Percentiles rank a stretch among this genome's conserved stretches.
Conservation (phyloP, 495 filamentous ascomycete species). For the Hypoxylon perforatum region DNA sequence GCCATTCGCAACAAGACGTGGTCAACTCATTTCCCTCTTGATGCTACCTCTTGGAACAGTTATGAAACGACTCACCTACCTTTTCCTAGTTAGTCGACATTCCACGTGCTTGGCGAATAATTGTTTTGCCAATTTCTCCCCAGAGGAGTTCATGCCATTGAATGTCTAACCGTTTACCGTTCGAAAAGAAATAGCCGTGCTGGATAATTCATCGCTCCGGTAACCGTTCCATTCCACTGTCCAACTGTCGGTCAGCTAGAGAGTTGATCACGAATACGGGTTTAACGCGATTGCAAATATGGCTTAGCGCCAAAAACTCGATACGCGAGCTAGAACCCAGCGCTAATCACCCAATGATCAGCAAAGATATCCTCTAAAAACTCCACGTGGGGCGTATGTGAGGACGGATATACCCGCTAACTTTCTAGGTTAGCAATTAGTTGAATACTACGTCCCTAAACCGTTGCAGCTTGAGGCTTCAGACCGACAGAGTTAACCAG, state of each 20-base stretch:
- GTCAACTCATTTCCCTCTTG: conserved; percentile 13
- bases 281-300: conserved; percentile 8
- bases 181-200: not conserved
- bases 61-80: conserved; percentile 32
- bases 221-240: not conserved
- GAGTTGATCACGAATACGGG: not conserved
- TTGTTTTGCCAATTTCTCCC: conserved; percentile 1
- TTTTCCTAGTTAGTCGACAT: not conserved
- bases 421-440: not conserved
- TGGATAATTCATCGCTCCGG: conserved; percentile 4
- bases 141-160: not conserved
- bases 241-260: not conserved
- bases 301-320: conserved; percentile 30
- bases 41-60: conserved; percentile 38
- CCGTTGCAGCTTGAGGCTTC: too few species aligned
- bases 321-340: conserved; percentile 36
- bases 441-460: too few species aligned
- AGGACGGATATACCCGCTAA: conserved; percentile 30
- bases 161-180: not conserved
- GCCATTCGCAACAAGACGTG: conserved; percentile 18
- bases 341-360: conserved; percentile 29
- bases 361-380: conserved; percentile 7
- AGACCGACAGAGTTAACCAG: too few species aligned
- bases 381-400: conserved; percentile 15
- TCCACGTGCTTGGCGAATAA: conserved; percentile 5